Base-by-base conservation (phyloP, 1,139 yeast genomes). In the Pichia sp. region DNA sequence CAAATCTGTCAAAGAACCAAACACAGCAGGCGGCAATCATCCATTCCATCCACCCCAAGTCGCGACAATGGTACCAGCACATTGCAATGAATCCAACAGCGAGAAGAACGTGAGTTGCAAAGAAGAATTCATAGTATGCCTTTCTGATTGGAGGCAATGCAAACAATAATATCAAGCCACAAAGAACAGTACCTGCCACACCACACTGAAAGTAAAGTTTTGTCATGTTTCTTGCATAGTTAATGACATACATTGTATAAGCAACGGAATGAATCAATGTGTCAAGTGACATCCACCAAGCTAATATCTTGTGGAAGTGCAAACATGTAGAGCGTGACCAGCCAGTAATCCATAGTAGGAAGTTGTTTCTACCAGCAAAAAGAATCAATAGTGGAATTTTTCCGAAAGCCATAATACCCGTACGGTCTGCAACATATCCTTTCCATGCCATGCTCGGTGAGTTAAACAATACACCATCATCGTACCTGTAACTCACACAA, bases 321-420 rank as follows among this genome's bases (percentile, higher is more conserved):
- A 74, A 67, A 45, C 73, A 77, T 0, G 76, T 66, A 6, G 77
- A 65, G 46, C 66, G 72, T 29, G 75, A 69, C 75, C 82, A 72
- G 22, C 80, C 72, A 0, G 85, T 76, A 13, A 74, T 32, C 61
- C 67, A 66, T 41, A 73, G 66, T 25, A 79, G 54, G 34, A 78
- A 54, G 50, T 77, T 78, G 52, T 78, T 79, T 44, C 86, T 62
- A 5, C 84, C 82, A 0, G 77, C 82, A 59, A 77, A 67, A 12
- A 70, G 44, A 13, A 69, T 58, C 14, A 69, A 44, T 3, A 67
- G 47, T 0, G 77, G 77, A 51, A 67, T 57, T 43, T 67, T 50
- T 10, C 65, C 60, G 40, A 69, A 65, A 9, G 70, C 60, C 16
- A 71, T 42, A n/a, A 69, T 58, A 39, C 76, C 68, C 0, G 71